Conservation (phyloP, 2,329 filamentous ascomycete genomes). For the Alternaria ventricosa region DNA sequence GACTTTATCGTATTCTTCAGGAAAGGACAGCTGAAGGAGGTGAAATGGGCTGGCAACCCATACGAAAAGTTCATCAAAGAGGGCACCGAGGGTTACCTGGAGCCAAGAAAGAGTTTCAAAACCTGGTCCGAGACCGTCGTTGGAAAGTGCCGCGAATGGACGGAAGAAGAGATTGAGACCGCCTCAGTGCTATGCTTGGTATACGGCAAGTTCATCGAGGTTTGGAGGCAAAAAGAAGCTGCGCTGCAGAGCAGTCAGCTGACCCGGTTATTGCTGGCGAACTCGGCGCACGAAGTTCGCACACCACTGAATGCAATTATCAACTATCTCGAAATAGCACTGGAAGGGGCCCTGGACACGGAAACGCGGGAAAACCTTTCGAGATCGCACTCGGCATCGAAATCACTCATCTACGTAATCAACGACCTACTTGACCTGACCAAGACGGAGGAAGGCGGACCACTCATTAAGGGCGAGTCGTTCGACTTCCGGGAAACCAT, state of each 20-base stretch:
- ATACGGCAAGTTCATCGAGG: slow-evolving; percentile 89
- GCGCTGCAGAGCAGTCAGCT: slow-evolving; percentile 82
- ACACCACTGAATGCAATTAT: slow-evolving; percentile 93
- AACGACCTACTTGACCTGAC: slow-evolving; percentile 90
- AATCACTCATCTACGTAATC: slow-evolving; percentile 91
- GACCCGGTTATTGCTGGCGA: slow-evolving; percentile 78
- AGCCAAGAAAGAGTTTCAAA: slow-evolving; percentile 80
- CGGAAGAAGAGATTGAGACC: slow-evolving; percentile 86
- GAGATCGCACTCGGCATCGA: slow-evolving; percentile 87
- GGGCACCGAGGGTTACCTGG: slow-evolving; percentile 75
- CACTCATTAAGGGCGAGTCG: slow-evolving; percentile 78
- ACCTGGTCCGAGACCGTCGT: slow-evolving; percentile 81
- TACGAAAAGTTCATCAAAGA: slow-evolving; percentile 79
- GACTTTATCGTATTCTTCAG: slow-evolving; percentile 94
- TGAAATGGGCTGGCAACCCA: slow-evolving; percentile 86
- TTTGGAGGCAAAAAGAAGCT: slow-evolving; percentile 90
- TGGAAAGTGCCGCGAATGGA: slow-evolving; percentile 86
- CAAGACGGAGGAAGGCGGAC: slow-evolving; percentile 82
- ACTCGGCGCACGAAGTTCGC: slow-evolving; percentile 89
- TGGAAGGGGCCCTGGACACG: slow-evolving; percentile 78
- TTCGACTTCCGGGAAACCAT: slow-evolving; percentile 77
- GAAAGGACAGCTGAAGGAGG: slow-evolving; percentile 75
- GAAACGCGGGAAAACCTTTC: slow-evolving; percentile 86
- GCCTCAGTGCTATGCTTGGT: slow-evolving; percentile 86
- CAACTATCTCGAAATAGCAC: slow-evolving; percentile 89